A percentile compares a stretch with the other conserved stretches of the same genome.
phyloP scores from a whole-genome alignment of 495 filamentous ascomycete genomes.

The Aspergillus taichungensis region DNA sequence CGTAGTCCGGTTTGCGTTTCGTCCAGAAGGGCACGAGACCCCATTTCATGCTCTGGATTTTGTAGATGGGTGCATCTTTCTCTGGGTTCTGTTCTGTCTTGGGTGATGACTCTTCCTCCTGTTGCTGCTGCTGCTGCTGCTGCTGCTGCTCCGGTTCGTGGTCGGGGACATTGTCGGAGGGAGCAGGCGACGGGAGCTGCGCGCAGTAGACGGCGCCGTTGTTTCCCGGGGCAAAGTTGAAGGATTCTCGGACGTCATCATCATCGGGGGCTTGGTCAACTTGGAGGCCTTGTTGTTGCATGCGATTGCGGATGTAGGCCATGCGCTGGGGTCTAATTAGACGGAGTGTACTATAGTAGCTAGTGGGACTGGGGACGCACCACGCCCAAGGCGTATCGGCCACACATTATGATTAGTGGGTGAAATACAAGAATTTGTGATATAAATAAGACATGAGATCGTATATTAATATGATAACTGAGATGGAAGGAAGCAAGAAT shows the following conservation, averaged over 20 bases:
- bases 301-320: constrained; percentile 58
- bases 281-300: constrained; percentile 66
- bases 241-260: constrained; percentile 64
- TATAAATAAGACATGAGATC: constrained; percentile 15
- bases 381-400: constrained; percentile 72
- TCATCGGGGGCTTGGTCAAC: constrained; percentile 72
- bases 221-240: constrained; percentile 89
- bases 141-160: background rate
- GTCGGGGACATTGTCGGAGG: constrained; percentile 2
- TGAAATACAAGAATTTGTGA: background rate
- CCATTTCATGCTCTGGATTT: constrained; percentile 89
- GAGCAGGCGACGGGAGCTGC: constrained; percentile 31
- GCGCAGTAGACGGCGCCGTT: constrained; percentile 83
- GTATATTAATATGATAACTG: constrained; percentile 4
- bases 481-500: too few species aligned
- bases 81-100: too few species aligned
- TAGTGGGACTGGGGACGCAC: constrained; percentile 37
- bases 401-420: constrained; percentile 55
- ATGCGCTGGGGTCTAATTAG: constrained; percentile 34
- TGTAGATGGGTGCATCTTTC: constrained; percentile 49
- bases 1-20: constrained; percentile 68
- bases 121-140: constrained; percentile 6
- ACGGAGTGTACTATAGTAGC: background rate
- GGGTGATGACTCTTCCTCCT: too few species aligned
- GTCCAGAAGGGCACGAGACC: constrained; percentile 90